Base-by-base conservation (phyloP, 345 rosid species). In the Salix dunnii region DNA sequence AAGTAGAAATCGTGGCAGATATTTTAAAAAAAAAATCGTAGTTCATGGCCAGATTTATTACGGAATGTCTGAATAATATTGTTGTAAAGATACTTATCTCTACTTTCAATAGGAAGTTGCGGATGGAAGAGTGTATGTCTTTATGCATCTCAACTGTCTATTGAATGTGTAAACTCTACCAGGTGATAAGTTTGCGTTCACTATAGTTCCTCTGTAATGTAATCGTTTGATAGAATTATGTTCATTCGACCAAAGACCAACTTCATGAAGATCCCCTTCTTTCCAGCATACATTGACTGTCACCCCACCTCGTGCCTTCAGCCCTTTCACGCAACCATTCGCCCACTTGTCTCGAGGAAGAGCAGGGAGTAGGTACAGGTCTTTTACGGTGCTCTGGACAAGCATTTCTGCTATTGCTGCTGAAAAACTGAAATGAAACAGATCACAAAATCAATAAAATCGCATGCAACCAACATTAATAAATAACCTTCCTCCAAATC, bases 391-490 rank as follows among this genome's bases (percentile, higher is more conserved):
- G 82, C 99, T 93, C 83, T 92, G 99, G 78, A 93, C 96, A 2
- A 93, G 85, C 97, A 96, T 91, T 77, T 92, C 98, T 0, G 89
- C 91, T 25, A 96, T 74, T n/a, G 89, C 97, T 61, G 97, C 92
- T 48, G 94, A 64, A 80, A 93, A 88, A 49, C 97, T 96, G 84
- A 72, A 58, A 77, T 31, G 68, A 31, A 67, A 53, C 25, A 53
- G n/a, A 66, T 68, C 18, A 64, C 10, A 60, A 30, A 67, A 63
- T 30, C 21, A 71, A n/a, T 6, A 18, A 17, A 74, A 38, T 31
- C 3, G 23, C 12, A 12, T 6, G 28, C 8, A 35, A 16, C 9
- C 21, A 17, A 1, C 13, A 40, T 13, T 38, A 6, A 20, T 66
- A 7, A 13, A 33, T 66, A 3, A 46, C 17, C 49, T 2, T 46